Percentiles rank a stretch among this genome's conserved stretches.
These are phyloP conservation scores for Spathaspora arborariae DNA, from an alignment of 805 yeast genomes.

Conservation along the genomic window DNA sequence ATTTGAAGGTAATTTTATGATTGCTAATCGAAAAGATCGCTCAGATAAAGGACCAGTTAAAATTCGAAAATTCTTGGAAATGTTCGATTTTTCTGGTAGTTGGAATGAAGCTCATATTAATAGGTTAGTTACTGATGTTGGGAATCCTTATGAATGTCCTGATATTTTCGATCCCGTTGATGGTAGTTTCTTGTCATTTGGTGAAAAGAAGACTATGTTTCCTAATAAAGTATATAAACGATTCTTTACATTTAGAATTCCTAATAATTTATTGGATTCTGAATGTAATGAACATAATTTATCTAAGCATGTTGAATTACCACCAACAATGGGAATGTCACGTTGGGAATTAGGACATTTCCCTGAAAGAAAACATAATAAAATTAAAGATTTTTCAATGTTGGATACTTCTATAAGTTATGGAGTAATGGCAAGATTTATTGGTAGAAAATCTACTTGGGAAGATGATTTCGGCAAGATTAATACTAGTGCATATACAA, in stretches of 20 bases:
- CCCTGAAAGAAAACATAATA: conserved; percentile 5
- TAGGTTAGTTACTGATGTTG: conserved; percentile 25
- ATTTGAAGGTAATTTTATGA: conserved; percentile 47
- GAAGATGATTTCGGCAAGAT: conserved; percentile 14
- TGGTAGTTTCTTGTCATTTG: conserved; percentile 18
- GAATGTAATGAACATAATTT: conserved; percentile 32
- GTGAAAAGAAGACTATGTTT: conserved; percentile 9
- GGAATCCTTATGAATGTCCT: conserved; percentile 13
- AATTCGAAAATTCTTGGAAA: conserved; percentile 37
- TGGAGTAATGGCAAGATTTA: conserved; percentile 33
- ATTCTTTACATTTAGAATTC: conserved; percentile 40
- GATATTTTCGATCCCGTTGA: conserved; percentile 23
- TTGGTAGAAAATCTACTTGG: conserved; percentile 35
- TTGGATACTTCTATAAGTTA: conserved; percentile 25
- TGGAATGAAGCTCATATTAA: conserved; percentile 39
- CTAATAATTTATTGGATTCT: conserved; percentile 31
- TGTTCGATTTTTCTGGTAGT: conserved; percentile 51
- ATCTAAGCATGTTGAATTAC: conserved; percentile 28
- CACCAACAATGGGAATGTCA: conserved; percentile 31
- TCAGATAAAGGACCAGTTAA: conserved; percentile 10
- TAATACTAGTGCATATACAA: conserved; percentile 6
- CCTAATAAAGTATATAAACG: conserved; percentile 30
- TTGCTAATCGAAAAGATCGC: conserved; percentile 15
- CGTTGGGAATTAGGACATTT: conserved; percentile 12
- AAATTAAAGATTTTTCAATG: conserved; percentile 26